Evolutionary conservation across 2,329 filamentous ascomycete species (phyloP).

Genomic region (Colletotrichum sp.): DNA sequence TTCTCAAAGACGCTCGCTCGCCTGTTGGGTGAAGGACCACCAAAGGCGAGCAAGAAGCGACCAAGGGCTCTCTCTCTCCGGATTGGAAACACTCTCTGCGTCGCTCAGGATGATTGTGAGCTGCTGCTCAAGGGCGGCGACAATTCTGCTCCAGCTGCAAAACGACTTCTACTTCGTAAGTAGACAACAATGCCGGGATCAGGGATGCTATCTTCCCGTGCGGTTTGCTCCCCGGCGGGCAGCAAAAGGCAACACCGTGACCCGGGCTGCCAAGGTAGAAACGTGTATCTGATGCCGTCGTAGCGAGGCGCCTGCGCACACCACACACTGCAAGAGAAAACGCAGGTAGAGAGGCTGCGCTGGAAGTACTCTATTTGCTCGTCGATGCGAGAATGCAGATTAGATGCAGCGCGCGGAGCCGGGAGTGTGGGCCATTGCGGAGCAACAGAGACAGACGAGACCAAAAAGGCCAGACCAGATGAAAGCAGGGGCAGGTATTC

Average conservation of each 20-base stretch:
- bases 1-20: not conserved
- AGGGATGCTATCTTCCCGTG: conserved; percentile 1
- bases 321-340: not conserved
- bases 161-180: not conserved
- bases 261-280: not conserved
- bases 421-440: conserved; percentile 17
- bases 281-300: not conserved
- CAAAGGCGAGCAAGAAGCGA: not conserved
- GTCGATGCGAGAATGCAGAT: conserved; percentile 10
- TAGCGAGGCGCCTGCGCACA: not conserved
- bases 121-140: not conserved
- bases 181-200: not conserved
- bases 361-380: not conserved
- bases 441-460: conserved; percentile 1
- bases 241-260: not conserved
- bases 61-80: not conserved
- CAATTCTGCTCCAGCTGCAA: not conserved
- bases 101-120: not conserved
- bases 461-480: not conserved
- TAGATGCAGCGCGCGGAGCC: conserved; percentile 12
- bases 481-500: conserved; percentile 7
- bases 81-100: not conserved
- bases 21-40: not conserved
- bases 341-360: not conserved
- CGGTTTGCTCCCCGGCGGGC: not conserved